A percentile compares a stretch with the other conserved stretches of the same genome.
phyloP scores from a whole-genome alignment of 2,329 filamentous ascomycete species.

The Pezicula carpinea region DNA sequence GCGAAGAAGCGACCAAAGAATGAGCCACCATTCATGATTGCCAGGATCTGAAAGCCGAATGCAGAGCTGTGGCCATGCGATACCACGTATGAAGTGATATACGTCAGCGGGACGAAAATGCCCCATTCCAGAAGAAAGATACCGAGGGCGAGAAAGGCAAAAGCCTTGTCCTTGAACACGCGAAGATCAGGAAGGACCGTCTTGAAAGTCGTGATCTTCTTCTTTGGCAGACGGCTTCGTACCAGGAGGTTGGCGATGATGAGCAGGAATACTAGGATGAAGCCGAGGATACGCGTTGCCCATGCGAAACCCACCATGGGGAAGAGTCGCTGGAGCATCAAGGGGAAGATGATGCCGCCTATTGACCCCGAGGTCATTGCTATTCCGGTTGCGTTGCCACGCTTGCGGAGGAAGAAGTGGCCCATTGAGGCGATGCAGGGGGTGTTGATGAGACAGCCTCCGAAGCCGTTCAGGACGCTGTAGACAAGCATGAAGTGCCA shows the following conservation, averaged over 20 bases:
- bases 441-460: slow-evolving; percentile 61
- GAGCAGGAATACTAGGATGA: slow-evolving; percentile 25
- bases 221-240: slow-evolving; percentile 59
- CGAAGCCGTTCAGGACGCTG: slow-evolving; percentile 57
- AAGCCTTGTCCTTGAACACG: slow-evolving; percentile 60
- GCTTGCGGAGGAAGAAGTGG: slow-evolving; percentile 58
- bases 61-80: slow-evolving; percentile 56
- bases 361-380: slow-evolving; percentile 57
- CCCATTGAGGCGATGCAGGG: slow-evolving; percentile 59
- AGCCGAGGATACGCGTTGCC: slow-evolving; percentile 27
- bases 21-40: slow-evolving; percentile 79
- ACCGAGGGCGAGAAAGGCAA: slow-evolving; percentile 59
- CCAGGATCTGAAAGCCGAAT: slow-evolving; percentile 75
- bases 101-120: slow-evolving; percentile 77
- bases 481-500: slow-evolving; percentile 68
- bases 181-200: slow-evolving; percentile 53
- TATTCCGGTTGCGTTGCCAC: slow-evolving; percentile 62
- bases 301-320: slow-evolving; percentile 29
- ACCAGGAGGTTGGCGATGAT: slow-evolving; percentile 26
- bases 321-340: slow-evolving; percentile 35
- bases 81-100: slow-evolving; percentile 74
- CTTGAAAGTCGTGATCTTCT: slow-evolving; percentile 35
- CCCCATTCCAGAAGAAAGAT: slow-evolving; percentile 74
- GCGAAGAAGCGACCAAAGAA: slow-evolving; percentile 76
- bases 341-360: slow-evolving; percentile 52